These are phyloP conservation scores for Priceomyces carsonii DNA, from an alignment of 805 yeast genomes.

Conservation along the genomic window DNA sequence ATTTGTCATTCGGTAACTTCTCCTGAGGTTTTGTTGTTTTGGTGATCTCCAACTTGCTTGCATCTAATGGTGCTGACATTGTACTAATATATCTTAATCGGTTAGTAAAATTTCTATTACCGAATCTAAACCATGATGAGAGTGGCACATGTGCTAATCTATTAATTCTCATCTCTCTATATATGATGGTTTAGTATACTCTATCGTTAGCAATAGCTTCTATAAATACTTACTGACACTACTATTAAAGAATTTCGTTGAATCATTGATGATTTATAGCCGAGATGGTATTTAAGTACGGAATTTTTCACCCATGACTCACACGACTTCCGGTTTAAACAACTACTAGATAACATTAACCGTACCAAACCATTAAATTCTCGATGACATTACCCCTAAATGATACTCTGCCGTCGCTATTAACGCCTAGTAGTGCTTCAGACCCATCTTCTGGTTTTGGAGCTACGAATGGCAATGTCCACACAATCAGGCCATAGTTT, in stretches of 20 bases:
- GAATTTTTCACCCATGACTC: too few species aligned
- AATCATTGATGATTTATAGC: too few species aligned
- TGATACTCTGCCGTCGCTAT: slow-evolving; percentile 22
- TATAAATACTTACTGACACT: background rate
- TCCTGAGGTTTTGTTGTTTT: slow-evolving; percentile 38
- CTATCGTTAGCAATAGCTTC: background rate
- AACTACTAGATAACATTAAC: background rate
- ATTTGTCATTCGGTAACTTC: slow-evolving; percentile 38
- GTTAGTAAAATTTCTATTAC: slow-evolving; percentile 3
- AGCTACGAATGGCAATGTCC: slow-evolving; percentile 30
- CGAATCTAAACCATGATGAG: background rate
- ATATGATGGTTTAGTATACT: background rate
- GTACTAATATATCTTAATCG: slow-evolving; percentile 3
- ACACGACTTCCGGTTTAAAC: too few species aligned
- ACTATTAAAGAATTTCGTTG: too few species aligned
- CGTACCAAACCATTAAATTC: slow-evolving; percentile 29
- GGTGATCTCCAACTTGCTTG: slow-evolving; percentile 35
- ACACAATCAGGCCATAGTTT: slow-evolving; percentile 20
- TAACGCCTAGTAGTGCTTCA: slow-evolving; percentile 15
- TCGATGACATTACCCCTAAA: slow-evolving; percentile 30
- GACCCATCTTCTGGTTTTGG: slow-evolving; percentile 4
- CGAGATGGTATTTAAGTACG: too few species aligned
- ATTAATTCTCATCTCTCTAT: slow-evolving; percentile 4
- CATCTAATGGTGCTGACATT: slow-evolving; percentile 32
- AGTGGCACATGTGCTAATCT: background rate